Evolutionary conservation across 805 yeast genomes (phyloP).

Genomic region (Lipomyces japonicus): DNA sequence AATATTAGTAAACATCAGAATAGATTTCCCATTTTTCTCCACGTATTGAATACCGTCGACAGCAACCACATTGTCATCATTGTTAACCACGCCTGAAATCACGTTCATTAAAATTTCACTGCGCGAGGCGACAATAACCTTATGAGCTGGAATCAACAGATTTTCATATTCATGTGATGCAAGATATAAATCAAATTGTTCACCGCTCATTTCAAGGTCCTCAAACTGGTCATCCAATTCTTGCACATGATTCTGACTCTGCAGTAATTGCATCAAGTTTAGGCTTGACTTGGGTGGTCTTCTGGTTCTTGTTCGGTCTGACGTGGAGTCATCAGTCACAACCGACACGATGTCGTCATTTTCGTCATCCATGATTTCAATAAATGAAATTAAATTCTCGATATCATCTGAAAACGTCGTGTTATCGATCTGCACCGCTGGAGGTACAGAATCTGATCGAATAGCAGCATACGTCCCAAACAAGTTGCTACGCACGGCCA

Average conservation of each 20-base stretch:
- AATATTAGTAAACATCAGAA: conserved; percentile 7
- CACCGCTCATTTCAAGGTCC: conserved; percentile 15
- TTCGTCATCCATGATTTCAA: conserved; percentile 11
- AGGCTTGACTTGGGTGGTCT: conserved; percentile 10
- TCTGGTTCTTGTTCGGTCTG: neutral
- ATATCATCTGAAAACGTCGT: conserved; percentile 53
- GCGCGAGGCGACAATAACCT: conserved; percentile 20
- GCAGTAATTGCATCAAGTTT: conserved; percentile 11
- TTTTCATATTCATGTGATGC: conserved; percentile 25
- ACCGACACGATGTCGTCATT: conserved; percentile 10
- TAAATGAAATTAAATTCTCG: conserved; percentile 39
- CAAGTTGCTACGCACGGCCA: conserved; percentile 60
- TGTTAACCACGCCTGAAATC: conserved; percentile 12
- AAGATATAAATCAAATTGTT: conserved; percentile 17
- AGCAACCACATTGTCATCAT: neutral
- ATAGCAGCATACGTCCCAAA: conserved; percentile 66
- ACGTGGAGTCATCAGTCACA: conserved; percentile 6
- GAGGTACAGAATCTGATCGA: conserved; percentile 56
- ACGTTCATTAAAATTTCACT: conserved; percentile 29
- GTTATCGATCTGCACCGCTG: conserved; percentile 52
- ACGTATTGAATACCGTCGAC: conserved; percentile 4
- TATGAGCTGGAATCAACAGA: conserved; percentile 19
- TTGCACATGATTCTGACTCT: conserved; percentile 17
- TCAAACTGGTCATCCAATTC: conserved; percentile 11
- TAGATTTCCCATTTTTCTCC: neutral